Percentiles rank a stretch among this genome's conserved stretches.
Evolutionary conservation across 176 grass and related monocot genomes (phyloP).

Genomic region (Juncus inflexus): DNA sequence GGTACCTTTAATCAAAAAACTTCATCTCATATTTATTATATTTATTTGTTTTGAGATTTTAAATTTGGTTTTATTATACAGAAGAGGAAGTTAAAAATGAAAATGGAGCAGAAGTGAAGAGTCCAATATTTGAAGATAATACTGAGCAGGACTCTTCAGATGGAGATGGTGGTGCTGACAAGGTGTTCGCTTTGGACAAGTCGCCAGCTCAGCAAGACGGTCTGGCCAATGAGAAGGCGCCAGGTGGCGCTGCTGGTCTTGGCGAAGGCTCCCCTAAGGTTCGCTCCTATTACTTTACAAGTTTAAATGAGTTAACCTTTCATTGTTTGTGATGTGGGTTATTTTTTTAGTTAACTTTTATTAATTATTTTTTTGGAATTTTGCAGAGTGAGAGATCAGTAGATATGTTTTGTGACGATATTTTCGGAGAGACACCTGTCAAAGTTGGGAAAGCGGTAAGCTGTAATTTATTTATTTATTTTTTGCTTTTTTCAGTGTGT

Average conservation of each 20-base stretch:
- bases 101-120: slow-evolving; percentile 11
- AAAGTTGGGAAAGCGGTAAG: slow-evolving; percentile 70
- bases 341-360: not conserved
- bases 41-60: slow-evolving; percentile 5
- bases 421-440: slow-evolving; percentile 89
- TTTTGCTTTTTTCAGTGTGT: not conserved
- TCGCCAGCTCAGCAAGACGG: slow-evolving; percentile 48
- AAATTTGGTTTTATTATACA: slow-evolving; percentile 7
- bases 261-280: slow-evolving; percentile 94
- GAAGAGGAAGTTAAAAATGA: slow-evolving; percentile 37
- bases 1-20: slow-evolving; percentile 31
- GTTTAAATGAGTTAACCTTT: slow-evolving; percentile 11
- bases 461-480: slow-evolving; percentile 13
- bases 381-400: slow-evolving; percentile 79
- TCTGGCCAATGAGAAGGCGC: slow-evolving; percentile 26
- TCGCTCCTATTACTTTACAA: slow-evolving; percentile 25
- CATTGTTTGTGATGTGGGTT: not conserved
- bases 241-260: slow-evolving; percentile 43
- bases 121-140: slow-evolving; percentile 25
- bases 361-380: slow-evolving; percentile 29
- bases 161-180: slow-evolving; percentile 35
- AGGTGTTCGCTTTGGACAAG: slow-evolving; percentile 60
- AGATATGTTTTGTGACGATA: slow-evolving; percentile 96
- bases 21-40: not conserved
- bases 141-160: slow-evolving; percentile 54